A percentile compares a stretch with the other conserved stretches of the same genome.
phyloP scores from a whole-genome alignment of 768 basidiomycete genomes.

The Collybia sordida region DNA sequence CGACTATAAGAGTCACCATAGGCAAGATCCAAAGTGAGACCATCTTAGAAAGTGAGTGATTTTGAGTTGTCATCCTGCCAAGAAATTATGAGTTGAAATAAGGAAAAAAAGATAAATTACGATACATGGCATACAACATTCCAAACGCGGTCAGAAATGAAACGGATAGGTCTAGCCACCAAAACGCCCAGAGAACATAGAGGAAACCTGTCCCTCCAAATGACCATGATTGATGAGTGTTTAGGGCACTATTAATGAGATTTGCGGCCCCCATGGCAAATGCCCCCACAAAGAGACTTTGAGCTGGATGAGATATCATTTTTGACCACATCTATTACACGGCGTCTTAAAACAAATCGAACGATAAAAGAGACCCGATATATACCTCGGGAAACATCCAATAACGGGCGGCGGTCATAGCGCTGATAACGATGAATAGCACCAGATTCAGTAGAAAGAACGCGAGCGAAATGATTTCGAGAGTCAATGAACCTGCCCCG shows the following conservation, averaged over 20 bases:
- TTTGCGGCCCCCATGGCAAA: conserved; percentile 65
- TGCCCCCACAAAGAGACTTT: conserved; percentile 43
- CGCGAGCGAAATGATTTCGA: conserved; percentile 39
- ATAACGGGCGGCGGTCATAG: conserved; percentile 49
- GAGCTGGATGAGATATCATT: conserved; percentile 48
- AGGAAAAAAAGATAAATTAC: neutral
- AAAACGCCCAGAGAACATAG: conserved; percentile 58
- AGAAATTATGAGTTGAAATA: neutral
- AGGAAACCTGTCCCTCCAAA: conserved; percentile 55
- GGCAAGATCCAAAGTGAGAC: conserved; percentile 64
- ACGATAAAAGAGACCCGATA: neutral
- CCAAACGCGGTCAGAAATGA: conserved; percentile 35
- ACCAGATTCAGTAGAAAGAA: conserved; percentile 61
- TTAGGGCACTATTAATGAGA: conserved; percentile 50
- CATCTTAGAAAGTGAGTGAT: conserved; percentile 45
- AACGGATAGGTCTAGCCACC: conserved; percentile 65
- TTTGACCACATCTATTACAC: conserved; percentile 28
- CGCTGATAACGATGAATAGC: conserved; percentile 51
- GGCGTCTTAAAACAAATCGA: neutral
- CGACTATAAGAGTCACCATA: conserved; percentile 59
- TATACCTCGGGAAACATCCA: conserved; percentile 47
- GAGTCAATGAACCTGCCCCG: conserved; percentile 29
- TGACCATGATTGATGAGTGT: conserved; percentile 41
- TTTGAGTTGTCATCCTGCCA: conserved; percentile 51
- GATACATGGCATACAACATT: conserved; percentile 20